phyloP scores from a whole-genome alignment of 2,329 filamentous ascomycete genomes.

The Penicillium sp. region DNA sequence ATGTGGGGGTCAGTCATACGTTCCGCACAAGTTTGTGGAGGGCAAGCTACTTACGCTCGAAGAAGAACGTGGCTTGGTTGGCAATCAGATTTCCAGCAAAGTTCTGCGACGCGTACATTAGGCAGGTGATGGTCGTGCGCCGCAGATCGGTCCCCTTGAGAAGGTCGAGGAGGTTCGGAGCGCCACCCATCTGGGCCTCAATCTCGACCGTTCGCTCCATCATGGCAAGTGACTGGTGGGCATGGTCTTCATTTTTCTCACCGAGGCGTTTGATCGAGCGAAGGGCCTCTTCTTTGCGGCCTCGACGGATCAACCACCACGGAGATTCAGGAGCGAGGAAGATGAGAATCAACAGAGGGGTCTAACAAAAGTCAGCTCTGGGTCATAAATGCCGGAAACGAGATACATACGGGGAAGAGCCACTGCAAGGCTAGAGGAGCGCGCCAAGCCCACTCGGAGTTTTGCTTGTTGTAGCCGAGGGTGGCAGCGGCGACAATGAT shows the following conservation, averaged over 20 bases:
- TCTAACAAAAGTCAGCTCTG: slow-evolving; percentile 12
- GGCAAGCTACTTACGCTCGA: slow-evolving; percentile 35
- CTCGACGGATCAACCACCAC: slow-evolving; percentile 30
- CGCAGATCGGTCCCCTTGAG: slow-evolving; percentile 33
- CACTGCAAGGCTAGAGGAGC: slow-evolving; percentile 30
- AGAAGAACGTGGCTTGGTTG: slow-evolving; percentile 63
- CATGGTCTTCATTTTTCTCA: slow-evolving; percentile 9
- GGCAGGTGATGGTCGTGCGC: slow-evolving; percentile 33
- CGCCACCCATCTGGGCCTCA: slow-evolving; percentile 25
- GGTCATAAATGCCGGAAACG: neutral
- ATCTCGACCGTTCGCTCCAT: slow-evolving; percentile 36
- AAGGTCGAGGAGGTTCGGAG: slow-evolving; percentile 30
- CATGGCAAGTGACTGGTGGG: slow-evolving; percentile 28
- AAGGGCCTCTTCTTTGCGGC: slow-evolving; percentile 24
- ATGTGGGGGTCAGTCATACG: slow-evolving; percentile 5
- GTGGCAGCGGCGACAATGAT: slow-evolving; percentile 28
- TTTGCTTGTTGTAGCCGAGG: slow-evolving; percentile 20
- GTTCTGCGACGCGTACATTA: slow-evolving; percentile 40
- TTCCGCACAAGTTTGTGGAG: neutral
- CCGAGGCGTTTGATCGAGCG: slow-evolving; percentile 27
- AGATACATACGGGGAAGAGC: slow-evolving; percentile 28
- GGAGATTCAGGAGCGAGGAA: slow-evolving; percentile 30
- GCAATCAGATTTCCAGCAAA: slow-evolving; percentile 63
- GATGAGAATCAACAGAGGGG: slow-evolving; percentile 26
- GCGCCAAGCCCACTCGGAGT: slow-evolving; percentile 27